A percentile compares a stretch with the other conserved stretches of the same genome.
These are phyloP conservation scores for Acacia melanoxylon DNA, from an alignment of 306 rosid genomes.

Conservation along the genomic window DNA sequence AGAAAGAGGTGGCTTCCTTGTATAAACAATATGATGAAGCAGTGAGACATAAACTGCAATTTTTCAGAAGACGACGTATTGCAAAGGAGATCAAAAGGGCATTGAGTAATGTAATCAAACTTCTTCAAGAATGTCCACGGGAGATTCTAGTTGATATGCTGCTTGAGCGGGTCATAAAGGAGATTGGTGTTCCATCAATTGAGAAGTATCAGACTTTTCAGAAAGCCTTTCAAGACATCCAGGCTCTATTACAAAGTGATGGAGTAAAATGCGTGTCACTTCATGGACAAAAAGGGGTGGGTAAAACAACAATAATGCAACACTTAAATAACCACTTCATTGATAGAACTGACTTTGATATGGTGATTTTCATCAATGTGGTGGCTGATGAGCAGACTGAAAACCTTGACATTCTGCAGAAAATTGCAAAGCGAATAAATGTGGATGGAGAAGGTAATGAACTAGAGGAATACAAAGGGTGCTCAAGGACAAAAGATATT, in stretches of 20 bases:
- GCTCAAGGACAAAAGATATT: constrained; percentile 3
- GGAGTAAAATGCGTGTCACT: not conserved
- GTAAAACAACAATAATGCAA: not conserved
- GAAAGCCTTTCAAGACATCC: not conserved
- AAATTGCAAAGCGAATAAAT: not conserved
- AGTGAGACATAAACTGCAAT: too few species aligned
- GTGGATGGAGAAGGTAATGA: not conserved
- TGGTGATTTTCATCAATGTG: not conserved
- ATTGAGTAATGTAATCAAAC: not conserved
- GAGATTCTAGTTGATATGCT: not conserved
- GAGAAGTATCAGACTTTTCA: not conserved
- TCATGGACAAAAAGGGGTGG: constrained; percentile 8
- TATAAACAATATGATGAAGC: not conserved
- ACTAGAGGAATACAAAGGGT: too few species aligned
- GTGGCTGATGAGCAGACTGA: not conserved
- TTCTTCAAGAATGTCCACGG: too few species aligned
- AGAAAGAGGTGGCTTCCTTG: not conserved
- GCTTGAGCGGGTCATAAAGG: not conserved
- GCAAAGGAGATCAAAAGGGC: not conserved
- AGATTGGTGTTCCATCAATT: not conserved
- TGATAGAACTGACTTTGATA: not conserved
- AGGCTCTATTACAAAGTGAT: not conserved
- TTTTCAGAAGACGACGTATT: too few species aligned
- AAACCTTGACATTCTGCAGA: not conserved
- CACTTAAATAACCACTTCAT: not conserved